Evolutionary conservation across 345 rosid species (phyloP).

Genomic region (Clausena lansium): DNA sequence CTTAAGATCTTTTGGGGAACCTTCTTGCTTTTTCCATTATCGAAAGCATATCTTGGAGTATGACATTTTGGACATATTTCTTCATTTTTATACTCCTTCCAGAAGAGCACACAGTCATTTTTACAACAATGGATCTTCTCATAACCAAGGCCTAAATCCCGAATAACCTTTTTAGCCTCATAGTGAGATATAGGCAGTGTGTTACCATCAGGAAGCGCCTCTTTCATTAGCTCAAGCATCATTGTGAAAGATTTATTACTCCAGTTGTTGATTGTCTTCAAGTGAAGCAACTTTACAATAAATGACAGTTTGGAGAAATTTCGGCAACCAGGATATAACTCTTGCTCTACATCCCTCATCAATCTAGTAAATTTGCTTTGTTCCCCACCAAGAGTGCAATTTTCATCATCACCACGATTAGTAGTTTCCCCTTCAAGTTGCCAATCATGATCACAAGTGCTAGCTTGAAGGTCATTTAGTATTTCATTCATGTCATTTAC

Average conservation of each 20-base stretch:
- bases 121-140: background rate
- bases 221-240: background rate
- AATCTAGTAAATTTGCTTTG: background rate
- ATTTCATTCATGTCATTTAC: background rate
- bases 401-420: background rate
- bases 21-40: background rate
- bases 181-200: background rate
- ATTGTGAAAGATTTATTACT: slow-evolving; percentile 8
- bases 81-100: background rate
- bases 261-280: background rate
- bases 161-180: background rate
- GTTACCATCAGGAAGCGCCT: background rate
- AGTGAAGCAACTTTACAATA: background rate
- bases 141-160: background rate
- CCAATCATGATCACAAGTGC: background rate
- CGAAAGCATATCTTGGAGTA: background rate
- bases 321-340: no score
- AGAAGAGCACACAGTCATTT: background rate
- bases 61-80: background rate
- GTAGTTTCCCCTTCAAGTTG: background rate
- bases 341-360: background rate
- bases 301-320: slow-evolving; percentile 7
- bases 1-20: no score
- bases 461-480: background rate
- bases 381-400: background rate